Percentiles rank a stretch among this genome's conserved stretches.
phyloP scores from a whole-genome alignment of 2,329 filamentous ascomycete species.

The Aspergillus carbonarius region DNA sequence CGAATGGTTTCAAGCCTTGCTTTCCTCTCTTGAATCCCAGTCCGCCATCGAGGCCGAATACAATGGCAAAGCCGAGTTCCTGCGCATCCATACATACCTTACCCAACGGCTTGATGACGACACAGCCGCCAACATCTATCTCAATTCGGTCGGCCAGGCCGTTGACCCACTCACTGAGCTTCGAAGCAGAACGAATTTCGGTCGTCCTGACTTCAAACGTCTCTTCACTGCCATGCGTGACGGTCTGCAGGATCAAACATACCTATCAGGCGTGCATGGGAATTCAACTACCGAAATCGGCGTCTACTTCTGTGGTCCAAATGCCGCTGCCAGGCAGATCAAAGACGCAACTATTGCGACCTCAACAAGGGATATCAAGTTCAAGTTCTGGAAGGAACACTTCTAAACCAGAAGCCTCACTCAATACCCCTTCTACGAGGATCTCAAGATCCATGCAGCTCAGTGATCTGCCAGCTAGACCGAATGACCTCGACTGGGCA shows the following conservation, averaged over 20 bases:
- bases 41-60: conserved; percentile 68
- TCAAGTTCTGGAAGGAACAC: conserved; percentile 99
- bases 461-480: no score
- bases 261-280: conserved; percentile 77
- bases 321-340: conserved; percentile 75
- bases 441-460: no score
- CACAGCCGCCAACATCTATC: conserved; percentile 91
- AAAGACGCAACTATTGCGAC: conserved; percentile 74
- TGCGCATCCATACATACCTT: conserved; percentile 97
- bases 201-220: conserved; percentile 81
- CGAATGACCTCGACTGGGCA: no score
- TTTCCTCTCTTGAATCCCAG: conserved; percentile 87
- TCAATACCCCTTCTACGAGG: neutral
- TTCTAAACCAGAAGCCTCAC: conserved; percentile 33
- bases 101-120: conserved; percentile 91
- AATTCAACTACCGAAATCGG: conserved; percentile 80
- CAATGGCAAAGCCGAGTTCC: conserved; percentile 65
- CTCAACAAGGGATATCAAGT: conserved; percentile 75
- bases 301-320: conserved; percentile 97
- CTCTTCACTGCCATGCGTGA: conserved; percentile 83
- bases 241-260: conserved; percentile 80
- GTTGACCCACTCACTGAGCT: conserved; percentile 91
- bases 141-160: conserved; percentile 87
- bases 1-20: conserved; percentile 96
- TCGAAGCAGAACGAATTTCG: conserved; percentile 87